phyloP scores from a whole-genome alignment of 2,329 filamentous ascomycete species.

The Phialophora verrucosa region DNA sequence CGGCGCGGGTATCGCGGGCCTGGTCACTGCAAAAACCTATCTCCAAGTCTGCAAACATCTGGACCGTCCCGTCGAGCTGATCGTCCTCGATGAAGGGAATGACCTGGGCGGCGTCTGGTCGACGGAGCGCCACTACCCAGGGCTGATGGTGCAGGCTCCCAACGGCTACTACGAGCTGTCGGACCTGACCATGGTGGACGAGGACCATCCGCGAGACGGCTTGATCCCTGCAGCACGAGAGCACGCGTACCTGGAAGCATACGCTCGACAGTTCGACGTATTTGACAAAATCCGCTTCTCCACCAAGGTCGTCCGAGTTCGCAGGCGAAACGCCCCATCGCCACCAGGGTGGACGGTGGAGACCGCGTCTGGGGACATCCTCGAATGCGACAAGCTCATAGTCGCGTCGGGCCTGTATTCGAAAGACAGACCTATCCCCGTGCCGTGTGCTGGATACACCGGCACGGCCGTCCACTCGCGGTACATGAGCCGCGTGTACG shows the following conservation, averaged over 20 bases:
- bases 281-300: slow-evolving; percentile 38
- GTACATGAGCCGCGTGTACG: slow-evolving; percentile 15
- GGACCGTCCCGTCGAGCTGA: slow-evolving; percentile 28
- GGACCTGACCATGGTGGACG: slow-evolving; percentile 38
- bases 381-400: slow-evolving; percentile 42
- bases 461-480: slow-evolving; percentile 16
- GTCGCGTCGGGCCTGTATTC: slow-evolving; percentile 42
- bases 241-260: slow-evolving; percentile 40
- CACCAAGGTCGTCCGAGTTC: slow-evolving; percentile 38
- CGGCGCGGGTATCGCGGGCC: slow-evolving; percentile 40
- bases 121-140: slow-evolving; percentile 41
- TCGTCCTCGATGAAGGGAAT: slow-evolving; percentile 41
- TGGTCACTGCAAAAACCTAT: slow-evolving; percentile 44
- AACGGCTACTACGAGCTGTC: slow-evolving; percentile 43
- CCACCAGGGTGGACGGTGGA: slow-evolving; percentile 40
- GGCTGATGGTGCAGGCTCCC: slow-evolving; percentile 42
- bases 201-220: slow-evolving; percentile 19
- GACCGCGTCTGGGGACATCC: slow-evolving; percentile 19
- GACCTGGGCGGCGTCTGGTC: slow-evolving; percentile 43
- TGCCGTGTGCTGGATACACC: slow-evolving; percentile 4
- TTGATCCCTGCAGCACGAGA: slow-evolving; percentile 43
- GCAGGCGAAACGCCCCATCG: slow-evolving; percentile 32
- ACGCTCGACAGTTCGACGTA: slow-evolving; percentile 40
- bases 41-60: slow-evolving; percentile 37
- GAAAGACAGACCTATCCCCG: slow-evolving; percentile 37